Percentiles rank a stretch among this genome's conserved stretches.
phyloP scores from a whole-genome alignment of 306 rosid species.

The Glycyrrhiza uralensis region DNA sequence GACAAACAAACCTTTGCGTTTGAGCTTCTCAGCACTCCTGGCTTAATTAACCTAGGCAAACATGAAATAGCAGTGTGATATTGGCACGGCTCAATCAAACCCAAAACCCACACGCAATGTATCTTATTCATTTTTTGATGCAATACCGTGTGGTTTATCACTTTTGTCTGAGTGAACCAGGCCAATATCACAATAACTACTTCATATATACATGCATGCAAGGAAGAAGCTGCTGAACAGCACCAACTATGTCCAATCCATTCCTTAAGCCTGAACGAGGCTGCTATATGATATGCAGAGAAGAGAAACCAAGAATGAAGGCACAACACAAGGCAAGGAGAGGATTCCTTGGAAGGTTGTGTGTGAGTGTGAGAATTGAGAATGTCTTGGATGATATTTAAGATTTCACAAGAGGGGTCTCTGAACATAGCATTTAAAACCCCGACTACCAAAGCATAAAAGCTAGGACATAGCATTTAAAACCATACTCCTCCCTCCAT shows the following conservation, averaged over 20 bases:
- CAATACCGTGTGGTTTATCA: neutral
- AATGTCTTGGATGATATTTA: conserved; percentile 44
- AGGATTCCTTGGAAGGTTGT: conserved; percentile 18
- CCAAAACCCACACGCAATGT: neutral
- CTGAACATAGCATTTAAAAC: conserved; percentile 56
- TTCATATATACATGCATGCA: conserved; percentile 22
- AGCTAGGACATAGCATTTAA: conserved; percentile 63
- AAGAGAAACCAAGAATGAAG: neutral
- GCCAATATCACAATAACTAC: conserved; percentile 68
- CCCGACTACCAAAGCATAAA: conserved; percentile 67
- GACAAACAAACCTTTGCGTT: conserved; percentile 27
- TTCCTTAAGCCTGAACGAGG: too few relatives aligned
- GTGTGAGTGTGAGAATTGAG: conserved; percentile 32
- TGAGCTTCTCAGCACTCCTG: neutral
- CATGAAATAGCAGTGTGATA: conserved; percentile 58
- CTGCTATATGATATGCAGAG: neutral
- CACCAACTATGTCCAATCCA: too few relatives aligned
- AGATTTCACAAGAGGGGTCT: conserved; percentile 29
- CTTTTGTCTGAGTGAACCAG: conserved; percentile 69
- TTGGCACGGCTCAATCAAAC: conserved; percentile 87
- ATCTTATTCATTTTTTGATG: neutral
- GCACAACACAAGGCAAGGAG: neutral
- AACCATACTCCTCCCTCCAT: conserved; percentile 39
- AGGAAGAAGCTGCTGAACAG: neutral
- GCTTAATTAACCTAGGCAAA: neutral